phyloP scores from a whole-genome alignment of 164 flowering plant genomes.

The Vitis amurensis region DNA sequence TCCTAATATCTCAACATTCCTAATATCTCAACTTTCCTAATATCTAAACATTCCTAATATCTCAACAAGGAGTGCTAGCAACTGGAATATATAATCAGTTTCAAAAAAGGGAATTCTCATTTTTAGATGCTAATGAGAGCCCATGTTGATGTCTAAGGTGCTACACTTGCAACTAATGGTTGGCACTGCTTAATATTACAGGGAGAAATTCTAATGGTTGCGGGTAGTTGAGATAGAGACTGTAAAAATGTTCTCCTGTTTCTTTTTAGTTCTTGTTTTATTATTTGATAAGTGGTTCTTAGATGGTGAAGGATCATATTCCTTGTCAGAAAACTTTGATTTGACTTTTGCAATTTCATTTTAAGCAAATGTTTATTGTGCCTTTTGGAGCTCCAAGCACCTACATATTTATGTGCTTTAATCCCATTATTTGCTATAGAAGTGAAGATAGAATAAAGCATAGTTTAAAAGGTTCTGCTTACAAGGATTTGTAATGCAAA shows the following conservation, averaged over 20 bases:
- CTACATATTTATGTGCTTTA: not conserved
- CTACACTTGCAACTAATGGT: constrained; percentile 10
- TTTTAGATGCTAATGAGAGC: no score
- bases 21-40: no score
- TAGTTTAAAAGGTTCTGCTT: not conserved
- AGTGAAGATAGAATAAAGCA: not conserved
- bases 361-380: not conserved
- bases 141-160: not conserved
- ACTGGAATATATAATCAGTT: no score
- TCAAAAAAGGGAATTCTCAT: no score
- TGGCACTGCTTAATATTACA: not conserved
- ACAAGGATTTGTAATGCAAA: not conserved
- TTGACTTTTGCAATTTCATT: not conserved
- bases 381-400: constrained; percentile 1
- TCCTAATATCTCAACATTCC: no score
- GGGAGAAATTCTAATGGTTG: not conserved
- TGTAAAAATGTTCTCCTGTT: not conserved
- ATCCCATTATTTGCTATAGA: not conserved
- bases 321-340: not conserved
- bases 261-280: not conserved
- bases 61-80: no score
- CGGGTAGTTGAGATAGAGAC: not conserved
- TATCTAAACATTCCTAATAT: no score
- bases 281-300: not conserved
- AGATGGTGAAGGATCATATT: not conserved